Base-by-base conservation (phyloP, 495 filamentous ascomycete species). In the Penicillium paxilli region DNA sequence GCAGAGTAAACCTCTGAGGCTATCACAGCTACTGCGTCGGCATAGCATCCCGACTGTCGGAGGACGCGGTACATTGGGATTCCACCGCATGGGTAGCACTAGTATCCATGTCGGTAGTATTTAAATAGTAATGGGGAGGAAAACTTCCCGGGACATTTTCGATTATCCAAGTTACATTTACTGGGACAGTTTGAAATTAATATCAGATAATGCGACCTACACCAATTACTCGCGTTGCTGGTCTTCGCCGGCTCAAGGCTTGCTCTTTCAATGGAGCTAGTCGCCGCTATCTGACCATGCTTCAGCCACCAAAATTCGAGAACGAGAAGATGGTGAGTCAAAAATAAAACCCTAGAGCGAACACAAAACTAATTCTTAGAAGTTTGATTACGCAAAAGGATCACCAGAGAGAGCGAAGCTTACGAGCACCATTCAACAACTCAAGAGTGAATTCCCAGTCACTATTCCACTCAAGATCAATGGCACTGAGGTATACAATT, bases 381-480 rank as follows among this genome's bases (percentile, higher is more conserved):
- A 71, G 68, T 47, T 69, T 7, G 45, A 62, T 11, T 71, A 69
- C 42, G 59, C 58, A 12, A 71, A 71, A 49, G 64, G 58, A 10
- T 71, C 66, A 4, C 50, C 55, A 6, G 66, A 69, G 42, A 53
- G 68, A 54, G 59, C 57, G 1, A 44, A 59, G 35, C 60, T 71
- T 32, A 65, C 68, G 19, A 53, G 59, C 25, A 35, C 61, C 8
- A 55, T 69, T 11, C 49, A 62, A 38, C 63, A 57, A 17, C 32
- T 71, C 23, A 71, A 67, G 40, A 41, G 56, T 22, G 53, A 62
- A 55, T 55, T 69, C 5, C 66, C 68, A 12, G n/a, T 67, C 17
- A 60, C 51, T 4, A 66, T 69, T 30, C 66, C 66, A 1, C 57
- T 71, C n/a, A 49, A 45, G 2, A 65, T 71, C 22, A 63, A 62